Evolutionary conservation across 2,329 filamentous ascomycete species (phyloP), one percentile per base, ranked within the genome.

Genomic region (Ceratocystis alfenasii): DNA sequence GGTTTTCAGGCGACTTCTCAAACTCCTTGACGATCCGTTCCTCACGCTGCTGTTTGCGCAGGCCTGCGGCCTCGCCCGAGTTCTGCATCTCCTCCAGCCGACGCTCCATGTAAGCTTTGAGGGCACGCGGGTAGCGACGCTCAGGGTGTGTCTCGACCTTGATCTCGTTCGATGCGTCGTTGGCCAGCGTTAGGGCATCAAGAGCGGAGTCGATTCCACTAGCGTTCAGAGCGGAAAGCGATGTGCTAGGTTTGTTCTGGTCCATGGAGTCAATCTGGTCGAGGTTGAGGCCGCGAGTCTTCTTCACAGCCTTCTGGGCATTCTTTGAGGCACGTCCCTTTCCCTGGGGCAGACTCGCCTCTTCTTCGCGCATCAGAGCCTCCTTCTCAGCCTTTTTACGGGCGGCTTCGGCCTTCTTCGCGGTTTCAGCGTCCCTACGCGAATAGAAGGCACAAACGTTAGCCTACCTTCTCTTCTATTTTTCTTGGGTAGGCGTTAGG

Each of bases 321-420:
- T 87, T 86, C 76, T 89, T 89, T 67, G 81, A 77, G 70, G 90
- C 90, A 64, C 84, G 82, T 33, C 79, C 79, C 25, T 81, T 76
- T 70, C 85, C 79, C 72, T 83, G 77, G 71, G 82, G 77, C 66
- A 83, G 74, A 71, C 71, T 80, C 69, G 83, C 87, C 73, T 96
- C 93, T 76, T 99, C 94, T 73, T 89, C 91, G 66, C 85, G 87
- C 46, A 91, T 78, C 28, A 92, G 78, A 10, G 92, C 90, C 1
- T 95, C 92, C 62, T 88, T 88, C 74, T 97, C 94, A 63, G 92
- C 93, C 78, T 96, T 97, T 78, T 96, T 95, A 66, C 87, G 85
- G 1, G 88, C 89, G 66, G 81, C 83, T 73, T 95, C 90, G 66
- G 87, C 88, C 71, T 88, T 91, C 77, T 93, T 95, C 62, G 86